Conservation (phyloP, 2,329 filamentous ascomycete species). For the Aspergillus texensis region DNA sequence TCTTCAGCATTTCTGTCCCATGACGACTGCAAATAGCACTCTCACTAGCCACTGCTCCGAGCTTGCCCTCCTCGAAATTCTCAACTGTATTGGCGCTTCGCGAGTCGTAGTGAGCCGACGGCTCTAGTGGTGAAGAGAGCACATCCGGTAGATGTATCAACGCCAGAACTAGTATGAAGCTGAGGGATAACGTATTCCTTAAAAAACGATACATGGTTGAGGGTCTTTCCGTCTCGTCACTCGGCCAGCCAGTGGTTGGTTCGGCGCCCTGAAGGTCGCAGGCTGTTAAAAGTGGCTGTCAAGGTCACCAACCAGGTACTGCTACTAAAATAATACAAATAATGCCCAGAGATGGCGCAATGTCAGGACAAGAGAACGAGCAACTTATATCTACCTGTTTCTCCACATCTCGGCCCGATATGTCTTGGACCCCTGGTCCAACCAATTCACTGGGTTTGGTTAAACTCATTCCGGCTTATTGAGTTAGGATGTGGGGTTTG, state of each 20-base stretch:
- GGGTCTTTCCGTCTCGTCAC: constrained; percentile 1
- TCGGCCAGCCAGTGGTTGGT: neutral
- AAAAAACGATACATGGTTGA: constrained; percentile 22
- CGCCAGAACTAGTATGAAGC: constrained; percentile 25
- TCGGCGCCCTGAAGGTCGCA: neutral
- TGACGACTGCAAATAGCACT: constrained; percentile 69
- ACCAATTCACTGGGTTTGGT: neutral
- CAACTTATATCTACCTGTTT: constrained; percentile 28
- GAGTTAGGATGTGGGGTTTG: neutral
- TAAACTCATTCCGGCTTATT: neutral
- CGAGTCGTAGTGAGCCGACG: constrained; percentile 3
- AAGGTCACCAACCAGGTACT: constrained; percentile 9
- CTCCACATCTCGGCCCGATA: constrained; percentile 30
- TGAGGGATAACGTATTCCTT: constrained; percentile 20
- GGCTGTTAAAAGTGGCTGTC: constrained; percentile 20
- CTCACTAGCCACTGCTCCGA: constrained; percentile 72
- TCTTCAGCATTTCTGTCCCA: constrained; percentile 64
- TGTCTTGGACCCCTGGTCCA: neutral
- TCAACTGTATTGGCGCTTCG: constrained; percentile 30
- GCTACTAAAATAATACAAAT: neutral
- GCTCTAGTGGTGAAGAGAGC: constrained; percentile 26
- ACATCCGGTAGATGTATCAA: constrained; percentile 25
- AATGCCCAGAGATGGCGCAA: constrained; percentile 3
- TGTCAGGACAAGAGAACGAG: constrained; percentile 4
- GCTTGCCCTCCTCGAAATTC: constrained; percentile 29